Percentiles rank a stretch among this genome's conserved stretches.
Evolutionary conservation across 345 rosid genomes (phyloP).

Genomic region (Pistacia atlantica): DNA sequence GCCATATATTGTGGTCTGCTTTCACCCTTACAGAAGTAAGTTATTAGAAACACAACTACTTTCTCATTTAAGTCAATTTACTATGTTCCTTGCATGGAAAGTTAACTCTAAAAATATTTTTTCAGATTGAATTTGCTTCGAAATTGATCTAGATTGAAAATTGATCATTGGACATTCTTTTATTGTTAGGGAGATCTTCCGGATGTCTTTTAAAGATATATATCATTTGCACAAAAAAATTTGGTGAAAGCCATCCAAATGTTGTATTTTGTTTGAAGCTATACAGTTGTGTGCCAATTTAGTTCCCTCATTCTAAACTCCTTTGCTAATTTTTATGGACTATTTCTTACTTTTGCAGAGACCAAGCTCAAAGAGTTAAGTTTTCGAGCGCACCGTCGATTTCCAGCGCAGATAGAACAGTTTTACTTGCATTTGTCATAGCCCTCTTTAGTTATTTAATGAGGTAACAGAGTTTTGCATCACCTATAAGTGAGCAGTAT

Average conservation of each 20-base stretch:
- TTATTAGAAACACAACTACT: conserved; percentile 14
- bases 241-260: background rate
- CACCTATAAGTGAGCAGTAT: background rate
- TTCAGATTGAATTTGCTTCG: background rate
- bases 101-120: background rate
- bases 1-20: conserved; percentile 81
- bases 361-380: conserved; percentile 66
- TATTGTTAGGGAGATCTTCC: background rate
- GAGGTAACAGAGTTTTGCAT: conserved; percentile 21
- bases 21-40: conserved; percentile 81
- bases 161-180: background rate
- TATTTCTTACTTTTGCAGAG: conserved; percentile 45
- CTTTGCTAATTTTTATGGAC: conserved; percentile 4
- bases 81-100: background rate
- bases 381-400: conserved; percentile 54
- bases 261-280: background rate
- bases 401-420: conserved; percentile 25
- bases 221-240: background rate
- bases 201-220: conserved; percentile 1
- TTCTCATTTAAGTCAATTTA: background rate
- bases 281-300: background rate
- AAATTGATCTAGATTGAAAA: background rate
- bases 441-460: conserved; percentile 35
- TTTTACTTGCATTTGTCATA: conserved; percentile 32
- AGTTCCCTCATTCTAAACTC: background rate